Percentiles rank a stretch among this genome's conserved stretches.
phyloP scores from a whole-genome alignment of 1,284 basidiomycete genomes.

The Boletus calvinii region DNA sequence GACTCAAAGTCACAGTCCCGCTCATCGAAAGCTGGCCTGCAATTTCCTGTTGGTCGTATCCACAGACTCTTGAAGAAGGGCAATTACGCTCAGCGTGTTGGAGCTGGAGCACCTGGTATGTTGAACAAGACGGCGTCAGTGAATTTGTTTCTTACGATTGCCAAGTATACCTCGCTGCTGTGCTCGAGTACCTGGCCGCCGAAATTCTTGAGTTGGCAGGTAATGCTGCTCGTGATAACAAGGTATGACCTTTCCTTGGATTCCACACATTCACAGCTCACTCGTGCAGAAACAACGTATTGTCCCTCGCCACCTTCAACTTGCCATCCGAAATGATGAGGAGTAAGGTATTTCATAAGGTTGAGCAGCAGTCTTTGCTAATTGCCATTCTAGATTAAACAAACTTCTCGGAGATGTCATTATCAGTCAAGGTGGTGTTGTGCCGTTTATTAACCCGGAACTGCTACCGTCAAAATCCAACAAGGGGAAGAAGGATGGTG shows the following conservation, averaged over 20 bases:
- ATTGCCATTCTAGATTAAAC: constrained; percentile 48
- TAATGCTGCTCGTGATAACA: constrained; percentile 75
- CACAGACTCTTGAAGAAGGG: constrained; percentile 82
- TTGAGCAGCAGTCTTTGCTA: neutral
- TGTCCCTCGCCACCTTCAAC: constrained; percentile 81
- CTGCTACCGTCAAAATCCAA: constrained; percentile 63
- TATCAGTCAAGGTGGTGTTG: constrained; percentile 83
- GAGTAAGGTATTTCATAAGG: constrained; percentile 46
- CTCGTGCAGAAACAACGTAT: constrained; percentile 63
- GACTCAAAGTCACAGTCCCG: constrained; percentile 59
- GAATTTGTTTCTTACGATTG: neutral
- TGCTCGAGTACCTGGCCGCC: constrained; percentile 82
- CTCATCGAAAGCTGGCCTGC: constrained; percentile 76
- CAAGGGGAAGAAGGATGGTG: constrained; percentile 53
- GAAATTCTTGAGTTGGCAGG: constrained; percentile 89
- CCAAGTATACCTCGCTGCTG: constrained; percentile 82
- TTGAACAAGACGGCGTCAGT: constrained; percentile 8
- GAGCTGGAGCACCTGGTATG: constrained; percentile 71
- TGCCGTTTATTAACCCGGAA: constrained; percentile 61
- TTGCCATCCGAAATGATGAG: constrained; percentile 83
- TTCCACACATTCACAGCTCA: neutral
- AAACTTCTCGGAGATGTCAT: constrained; percentile 75
- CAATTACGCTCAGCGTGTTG: constrained; percentile 74
- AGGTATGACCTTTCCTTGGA: constrained; percentile 28
- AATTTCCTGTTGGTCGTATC: constrained; percentile 88